These are phyloP conservation scores for Vitis cinerea DNA, from an alignment of 164 flowering plant genomes.

Conservation along the genomic window DNA sequence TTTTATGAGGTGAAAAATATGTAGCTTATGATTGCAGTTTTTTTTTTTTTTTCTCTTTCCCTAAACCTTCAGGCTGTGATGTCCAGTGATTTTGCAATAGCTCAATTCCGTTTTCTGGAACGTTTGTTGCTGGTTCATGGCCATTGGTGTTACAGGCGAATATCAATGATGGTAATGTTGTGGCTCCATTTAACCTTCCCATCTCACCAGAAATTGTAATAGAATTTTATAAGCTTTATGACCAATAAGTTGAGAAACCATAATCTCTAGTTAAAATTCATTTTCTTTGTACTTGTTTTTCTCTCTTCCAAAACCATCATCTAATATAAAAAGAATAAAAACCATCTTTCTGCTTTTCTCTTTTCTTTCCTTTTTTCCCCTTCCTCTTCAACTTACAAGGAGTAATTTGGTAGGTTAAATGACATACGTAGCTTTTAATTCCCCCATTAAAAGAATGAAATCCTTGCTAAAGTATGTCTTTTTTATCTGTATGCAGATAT, in stretches of 20 bases:
- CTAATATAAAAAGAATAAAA: too few species aligned
- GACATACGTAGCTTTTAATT: too few species aligned
- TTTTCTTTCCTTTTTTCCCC: too few species aligned
- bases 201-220: not conserved
- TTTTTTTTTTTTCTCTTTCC: not conserved
- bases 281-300: too few species aligned
- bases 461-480: too few species aligned
- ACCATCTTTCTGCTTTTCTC: too few species aligned
- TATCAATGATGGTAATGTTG: slow-evolving; percentile 70
- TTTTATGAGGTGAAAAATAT: not conserved
- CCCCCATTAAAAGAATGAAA: too few species aligned
- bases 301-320: too few species aligned
- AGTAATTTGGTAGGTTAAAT: too few species aligned
- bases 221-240: not conserved
- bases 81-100: slow-evolving; percentile 80
- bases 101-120: slow-evolving; percentile 81
- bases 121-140: slow-evolving; percentile 84
- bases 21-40: not conserved
- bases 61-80: slow-evolving; percentile 59
- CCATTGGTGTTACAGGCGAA: slow-evolving; percentile 90
- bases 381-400: too few species aligned
- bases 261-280: not conserved
- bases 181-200: too few species aligned
- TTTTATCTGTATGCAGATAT: too few species aligned
- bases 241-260: not conserved